These are phyloP conservation scores for Marasmius sp. DNA, from an alignment of 1,284 basidiomycete genomes.

Conservation along the genomic window DNA sequence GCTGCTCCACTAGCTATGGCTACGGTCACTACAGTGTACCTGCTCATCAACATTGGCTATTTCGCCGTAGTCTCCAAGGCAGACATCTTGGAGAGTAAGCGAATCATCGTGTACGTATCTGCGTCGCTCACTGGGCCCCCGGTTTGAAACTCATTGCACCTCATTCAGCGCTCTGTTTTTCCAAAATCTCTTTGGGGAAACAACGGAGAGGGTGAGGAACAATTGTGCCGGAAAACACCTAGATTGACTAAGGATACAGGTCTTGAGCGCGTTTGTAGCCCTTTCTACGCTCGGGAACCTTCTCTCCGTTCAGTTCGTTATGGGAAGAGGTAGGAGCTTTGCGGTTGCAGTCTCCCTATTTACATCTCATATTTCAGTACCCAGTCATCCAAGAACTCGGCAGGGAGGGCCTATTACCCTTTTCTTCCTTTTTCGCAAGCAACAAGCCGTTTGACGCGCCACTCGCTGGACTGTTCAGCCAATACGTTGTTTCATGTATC, in stretches of 20 bases:
- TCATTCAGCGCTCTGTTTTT: conserved; percentile 59
- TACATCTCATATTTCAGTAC: background rate
- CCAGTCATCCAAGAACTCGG: conserved; percentile 71
- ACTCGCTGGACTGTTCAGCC: conserved; percentile 53
- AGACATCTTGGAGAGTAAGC: conserved; percentile 60
- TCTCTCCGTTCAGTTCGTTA: conserved; percentile 55
- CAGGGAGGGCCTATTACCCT: conserved; percentile 64
- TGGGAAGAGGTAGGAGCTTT: background rate
- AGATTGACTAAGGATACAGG: conserved; percentile 30
- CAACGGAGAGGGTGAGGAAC: conserved; percentile 50
- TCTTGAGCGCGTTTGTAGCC: conserved; percentile 59
- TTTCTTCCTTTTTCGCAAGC: conserved; percentile 59
- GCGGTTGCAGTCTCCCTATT: background rate
- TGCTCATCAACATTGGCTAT: conserved; percentile 69
- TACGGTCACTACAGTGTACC: conserved; percentile 52
- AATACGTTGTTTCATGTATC: conserved; percentile 51
- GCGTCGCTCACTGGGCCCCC: background rate
- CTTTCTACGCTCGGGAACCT: conserved; percentile 64
- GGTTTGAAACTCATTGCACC: background rate
- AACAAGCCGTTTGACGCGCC: conserved; percentile 66
- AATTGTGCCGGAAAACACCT: background rate
- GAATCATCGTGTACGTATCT: conserved; percentile 56
- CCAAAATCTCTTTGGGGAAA: conserved; percentile 61
- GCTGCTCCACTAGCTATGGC: conserved; percentile 66
- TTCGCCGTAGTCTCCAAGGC: conserved; percentile 66